phyloP scores from a whole-genome alignment of 2,329 filamentous ascomycete species.

The Anthostomella pinea region DNA sequence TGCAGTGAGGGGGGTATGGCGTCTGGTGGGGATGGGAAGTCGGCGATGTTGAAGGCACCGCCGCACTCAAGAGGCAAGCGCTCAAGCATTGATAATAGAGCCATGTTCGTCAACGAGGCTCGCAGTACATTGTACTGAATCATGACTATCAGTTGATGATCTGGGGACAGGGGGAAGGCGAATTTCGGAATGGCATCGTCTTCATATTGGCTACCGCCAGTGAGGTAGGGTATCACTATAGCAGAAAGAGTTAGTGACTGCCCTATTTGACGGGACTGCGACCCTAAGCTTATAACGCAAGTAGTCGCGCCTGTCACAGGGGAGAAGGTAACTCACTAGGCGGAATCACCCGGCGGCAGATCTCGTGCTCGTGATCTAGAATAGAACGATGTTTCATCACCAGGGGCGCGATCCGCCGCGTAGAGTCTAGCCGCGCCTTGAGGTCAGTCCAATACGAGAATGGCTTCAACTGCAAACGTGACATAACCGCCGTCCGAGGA shows the following conservation, averaged over 20 bases:
- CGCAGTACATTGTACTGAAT: slow-evolving; percentile 26
- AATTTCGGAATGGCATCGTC: slow-evolving; percentile 8
- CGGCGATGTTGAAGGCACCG: slow-evolving; percentile 17
- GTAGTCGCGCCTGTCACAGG: no score
- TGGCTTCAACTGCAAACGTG: slow-evolving; percentile 14
- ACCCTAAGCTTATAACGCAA: no score
- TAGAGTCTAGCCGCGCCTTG: slow-evolving; percentile 6
- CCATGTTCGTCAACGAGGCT: slow-evolving; percentile 22
- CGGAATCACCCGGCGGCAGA: slow-evolving; percentile 8
- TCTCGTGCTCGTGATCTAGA: slow-evolving; percentile 3
- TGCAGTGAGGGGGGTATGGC: slow-evolving; percentile 21
- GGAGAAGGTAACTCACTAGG: no score
- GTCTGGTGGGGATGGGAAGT: slow-evolving; percentile 15
- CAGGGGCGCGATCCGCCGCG: neutral
- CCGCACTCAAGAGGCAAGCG: slow-evolving; percentile 24
- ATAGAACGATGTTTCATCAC: slow-evolving; percentile 4
- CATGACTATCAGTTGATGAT: slow-evolving; percentile 23
- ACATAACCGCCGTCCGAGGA: slow-evolving; percentile 2
- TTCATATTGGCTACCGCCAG: slow-evolving; percentile 1
- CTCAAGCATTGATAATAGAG: slow-evolving; percentile 19
- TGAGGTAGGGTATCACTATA: slow-evolving; percentile 22
- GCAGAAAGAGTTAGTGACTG: no score
- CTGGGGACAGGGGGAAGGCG: slow-evolving; percentile 22
- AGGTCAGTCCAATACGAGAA: slow-evolving; percentile 23
- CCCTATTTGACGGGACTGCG: no score